A percentile compares a stretch with the other conserved stretches of the same genome.
Evolutionary conservation across 306 rosid genomes (phyloP).

Genomic region (Cercis canadensis): DNA sequence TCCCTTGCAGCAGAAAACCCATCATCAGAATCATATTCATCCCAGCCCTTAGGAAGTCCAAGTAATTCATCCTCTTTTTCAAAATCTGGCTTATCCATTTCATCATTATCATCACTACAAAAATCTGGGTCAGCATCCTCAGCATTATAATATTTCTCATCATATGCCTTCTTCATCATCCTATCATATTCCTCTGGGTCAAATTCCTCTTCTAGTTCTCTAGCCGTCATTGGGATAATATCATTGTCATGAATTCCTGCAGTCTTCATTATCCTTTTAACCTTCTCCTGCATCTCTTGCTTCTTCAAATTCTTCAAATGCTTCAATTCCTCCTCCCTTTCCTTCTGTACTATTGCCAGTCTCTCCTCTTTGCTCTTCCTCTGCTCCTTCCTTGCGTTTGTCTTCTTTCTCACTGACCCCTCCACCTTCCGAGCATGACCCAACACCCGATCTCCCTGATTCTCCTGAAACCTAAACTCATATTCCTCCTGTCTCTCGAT

Average conservation of each 20-base stretch:
- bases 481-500: slow-evolving; percentile 82
- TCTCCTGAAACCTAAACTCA: slow-evolving; percentile 82
- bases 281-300: slow-evolving; percentile 80
- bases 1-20: slow-evolving; percentile 81
- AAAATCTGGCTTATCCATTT: slow-evolving; percentile 80
- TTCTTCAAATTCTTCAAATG: slow-evolving; percentile 88
- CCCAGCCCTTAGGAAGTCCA: slow-evolving; percentile 84
- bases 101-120: slow-evolving; percentile 57
- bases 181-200: slow-evolving; percentile 85
- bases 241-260: slow-evolving; percentile 79
- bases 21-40: slow-evolving; percentile 49
- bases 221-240: slow-evolving; percentile 51
- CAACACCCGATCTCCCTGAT: slow-evolving; percentile 71
- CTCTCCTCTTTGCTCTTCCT: slow-evolving; percentile 91
- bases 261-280: slow-evolving; percentile 65
- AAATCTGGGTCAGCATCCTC: slow-evolving; percentile 67
- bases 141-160: slow-evolving; percentile 66
- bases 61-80: slow-evolving; percentile 85
- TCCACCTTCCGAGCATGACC: slow-evolving; percentile 77
- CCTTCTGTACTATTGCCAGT: slow-evolving; percentile 73
- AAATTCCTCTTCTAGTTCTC: slow-evolving; percentile 81
- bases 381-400: slow-evolving; percentile 78
- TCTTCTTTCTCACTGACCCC: slow-evolving; percentile 89
- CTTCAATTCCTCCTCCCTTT: slow-evolving; percentile 92
- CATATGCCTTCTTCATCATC: slow-evolving; percentile 82